Percentiles rank a stretch among this genome's conserved stretches.
These are phyloP conservation scores for Fusarium sterilihyphosum DNA, from an alignment of 2,329 filamentous ascomycete genomes.

Conservation along the genomic window DNA sequence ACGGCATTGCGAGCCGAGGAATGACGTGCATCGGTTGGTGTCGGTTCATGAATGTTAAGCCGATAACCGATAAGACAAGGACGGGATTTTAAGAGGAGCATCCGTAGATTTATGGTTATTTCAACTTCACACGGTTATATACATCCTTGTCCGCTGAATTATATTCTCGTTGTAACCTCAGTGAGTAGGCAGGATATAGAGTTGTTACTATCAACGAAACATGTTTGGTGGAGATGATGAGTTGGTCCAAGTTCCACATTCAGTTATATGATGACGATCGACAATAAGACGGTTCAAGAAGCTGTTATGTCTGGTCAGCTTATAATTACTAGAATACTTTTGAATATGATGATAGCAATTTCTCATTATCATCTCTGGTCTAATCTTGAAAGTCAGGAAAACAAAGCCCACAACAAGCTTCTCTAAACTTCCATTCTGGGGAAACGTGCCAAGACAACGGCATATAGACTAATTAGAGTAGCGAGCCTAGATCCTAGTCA, in stretches of 20 bases:
- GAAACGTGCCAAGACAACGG: constrained; percentile 36
- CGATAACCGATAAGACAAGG: constrained; percentile 36
- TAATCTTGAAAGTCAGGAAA: not conserved
- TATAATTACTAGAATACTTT: not conserved
- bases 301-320: not conserved
- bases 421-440: constrained; percentile 24
- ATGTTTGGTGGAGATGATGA: constrained; percentile 24
- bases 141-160: not conserved
- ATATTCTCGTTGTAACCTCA: too few relatives aligned
- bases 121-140: not conserved
- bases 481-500: constrained; percentile 16
- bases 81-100: not conserved
- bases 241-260: constrained; percentile 25
- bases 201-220: not conserved
- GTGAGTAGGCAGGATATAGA: too few relatives aligned
- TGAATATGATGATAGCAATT: not conserved
- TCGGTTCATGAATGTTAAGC: constrained; percentile 34
- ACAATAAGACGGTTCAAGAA: not conserved
- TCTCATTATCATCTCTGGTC: not conserved
- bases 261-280: not conserved
- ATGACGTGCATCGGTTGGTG: constrained; percentile 35
- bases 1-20: constrained; percentile 10
- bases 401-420: constrained; percentile 2
- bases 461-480: constrained; percentile 22
- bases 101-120: constrained; percentile 13